These are phyloP conservation scores for Parsonsia alboflavescens DNA, from an alignment of 257 asterid species.

Conservation along the genomic window DNA sequence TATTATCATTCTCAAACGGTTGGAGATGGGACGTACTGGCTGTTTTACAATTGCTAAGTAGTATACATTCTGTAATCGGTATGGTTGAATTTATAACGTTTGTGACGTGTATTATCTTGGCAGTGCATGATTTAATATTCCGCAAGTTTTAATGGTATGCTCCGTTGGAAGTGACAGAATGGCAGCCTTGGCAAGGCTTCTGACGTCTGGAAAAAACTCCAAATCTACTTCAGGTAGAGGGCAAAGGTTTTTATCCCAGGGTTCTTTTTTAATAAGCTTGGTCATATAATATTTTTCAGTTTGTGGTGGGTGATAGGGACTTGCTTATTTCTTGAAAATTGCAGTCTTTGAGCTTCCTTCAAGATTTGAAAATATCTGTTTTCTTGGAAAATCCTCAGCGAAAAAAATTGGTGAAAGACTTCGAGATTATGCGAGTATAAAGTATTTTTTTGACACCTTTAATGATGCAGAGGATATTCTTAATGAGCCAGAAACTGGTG, in stretches of 20 bases:
- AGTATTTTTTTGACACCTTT: neutral
- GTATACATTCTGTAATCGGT: neutral
- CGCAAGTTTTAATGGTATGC: constrained; percentile 59
- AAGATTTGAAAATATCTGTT: neutral
- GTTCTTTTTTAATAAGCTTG: neutral
- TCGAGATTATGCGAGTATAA: neutral
- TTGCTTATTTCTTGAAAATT: neutral
- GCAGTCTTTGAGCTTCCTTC: neutral
- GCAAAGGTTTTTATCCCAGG: neutral
- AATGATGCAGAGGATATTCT: neutral
- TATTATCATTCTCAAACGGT: neutral
- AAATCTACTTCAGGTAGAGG: constrained; percentile 51
- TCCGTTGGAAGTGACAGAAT: constrained; percentile 62
- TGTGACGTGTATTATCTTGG: neutral
- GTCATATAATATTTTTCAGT: neutral
- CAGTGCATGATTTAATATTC: constrained; percentile 20
- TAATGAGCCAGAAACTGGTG: neutral
- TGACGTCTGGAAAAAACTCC: constrained; percentile 42
- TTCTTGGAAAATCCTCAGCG: neutral
- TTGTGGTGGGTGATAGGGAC: neutral
- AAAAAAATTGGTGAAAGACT: neutral
- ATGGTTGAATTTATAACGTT: neutral
- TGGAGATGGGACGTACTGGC: neutral
- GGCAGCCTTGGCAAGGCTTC: constrained; percentile 75
- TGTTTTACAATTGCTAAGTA: neutral